A percentile compares a stretch with the other conserved stretches of the same genome.
phyloP scores from a whole-genome alignment of 1,284 basidiomycete species.

The Ceratobasidium sp. region DNA sequence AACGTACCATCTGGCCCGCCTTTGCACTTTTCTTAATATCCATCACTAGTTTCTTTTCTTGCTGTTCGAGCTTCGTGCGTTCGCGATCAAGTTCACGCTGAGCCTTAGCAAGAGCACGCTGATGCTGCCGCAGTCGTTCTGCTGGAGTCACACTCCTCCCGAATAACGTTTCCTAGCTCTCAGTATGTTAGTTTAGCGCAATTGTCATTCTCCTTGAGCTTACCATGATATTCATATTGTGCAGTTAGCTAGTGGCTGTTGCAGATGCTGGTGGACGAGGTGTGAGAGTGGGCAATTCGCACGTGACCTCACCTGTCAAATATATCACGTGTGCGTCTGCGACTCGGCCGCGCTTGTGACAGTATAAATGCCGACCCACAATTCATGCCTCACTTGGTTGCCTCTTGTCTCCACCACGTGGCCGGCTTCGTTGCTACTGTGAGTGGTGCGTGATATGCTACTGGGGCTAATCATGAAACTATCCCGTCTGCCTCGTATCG shows the following conservation, averaged over 20 bases:
- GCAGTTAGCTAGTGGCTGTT: neutral
- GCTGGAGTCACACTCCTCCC: constrained; percentile 95
- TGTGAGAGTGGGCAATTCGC: constrained; percentile 36
- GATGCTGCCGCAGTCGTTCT: constrained; percentile 95
- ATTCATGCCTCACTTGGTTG: too few relatives aligned
- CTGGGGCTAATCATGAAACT: too few relatives aligned
- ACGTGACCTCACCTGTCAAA: constrained; percentile 1
- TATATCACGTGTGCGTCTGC: neutral
- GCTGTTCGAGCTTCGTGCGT: constrained; percentile 91
- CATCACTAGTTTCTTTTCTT: constrained; percentile 91
- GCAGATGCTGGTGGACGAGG: constrained; percentile 12
- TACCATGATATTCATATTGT: constrained; percentile 50
- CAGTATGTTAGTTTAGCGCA: neutral
- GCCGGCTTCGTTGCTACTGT: too few relatives aligned
- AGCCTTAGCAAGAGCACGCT: constrained; percentile 94
- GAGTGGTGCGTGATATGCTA: too few relatives aligned
- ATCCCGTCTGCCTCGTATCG: too few relatives aligned
- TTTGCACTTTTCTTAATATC: constrained; percentile 99
- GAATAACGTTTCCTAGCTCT: constrained; percentile 89
- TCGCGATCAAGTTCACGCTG: constrained; percentile 98
- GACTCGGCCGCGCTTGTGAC: too few relatives aligned
- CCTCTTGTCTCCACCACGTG: too few relatives aligned
- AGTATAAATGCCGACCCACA: too few relatives aligned
- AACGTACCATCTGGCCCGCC: constrained; percentile 90
- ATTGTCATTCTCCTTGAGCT: neutral